phyloP scores from a whole-genome alignment of 2,329 filamentous ascomycete species.

The Annulohypoxylon truncatum region DNA sequence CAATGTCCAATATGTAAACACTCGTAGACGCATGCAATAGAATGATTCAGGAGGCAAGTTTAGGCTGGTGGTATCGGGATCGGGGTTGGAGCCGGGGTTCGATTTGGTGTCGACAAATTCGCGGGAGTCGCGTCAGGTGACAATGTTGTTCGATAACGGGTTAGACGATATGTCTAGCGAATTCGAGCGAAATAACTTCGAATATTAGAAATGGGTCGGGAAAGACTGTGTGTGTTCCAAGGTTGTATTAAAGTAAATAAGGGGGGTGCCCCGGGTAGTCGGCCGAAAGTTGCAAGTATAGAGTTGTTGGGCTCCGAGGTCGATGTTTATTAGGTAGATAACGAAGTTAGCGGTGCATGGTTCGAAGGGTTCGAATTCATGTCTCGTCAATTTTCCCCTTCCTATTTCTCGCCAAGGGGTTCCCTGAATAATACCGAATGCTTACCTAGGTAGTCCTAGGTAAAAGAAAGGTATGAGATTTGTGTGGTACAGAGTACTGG shows the following conservation, averaged over 20 bases:
- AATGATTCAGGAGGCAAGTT: conserved; percentile 10
- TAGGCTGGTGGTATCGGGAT: conserved; percentile 4
- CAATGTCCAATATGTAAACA: conserved; percentile 16
- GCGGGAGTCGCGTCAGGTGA: conserved; percentile 19
- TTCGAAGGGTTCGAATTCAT: conserved; percentile 29
- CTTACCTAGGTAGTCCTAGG: background rate
- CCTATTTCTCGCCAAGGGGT: conserved; percentile 6
- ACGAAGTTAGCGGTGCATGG: conserved; percentile 36
- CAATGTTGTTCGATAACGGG: background rate
- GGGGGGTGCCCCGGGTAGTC: conserved; percentile 22
- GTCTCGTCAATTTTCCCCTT: conserved; percentile 31
- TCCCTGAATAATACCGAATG: conserved; percentile 8
- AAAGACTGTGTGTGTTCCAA: background rate
- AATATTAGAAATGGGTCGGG: background rate
- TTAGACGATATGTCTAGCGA: background rate
- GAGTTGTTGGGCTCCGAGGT: conserved; percentile 39
- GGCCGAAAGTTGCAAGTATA: conserved; percentile 37
- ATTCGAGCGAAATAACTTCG: background rate
- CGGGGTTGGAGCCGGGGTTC: background rate
- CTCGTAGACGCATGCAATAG: conserved; percentile 29
- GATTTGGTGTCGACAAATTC: conserved; percentile 3
- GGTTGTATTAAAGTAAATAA: conserved; percentile 27
- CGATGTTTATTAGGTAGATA: conserved; percentile 37
- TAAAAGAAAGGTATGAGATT: background rate
- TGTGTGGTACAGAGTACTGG: background rate